Evolutionary conservation across 2,329 filamentous ascomycete species (phyloP).

Genomic region (Trichoderma oligosporum): DNA sequence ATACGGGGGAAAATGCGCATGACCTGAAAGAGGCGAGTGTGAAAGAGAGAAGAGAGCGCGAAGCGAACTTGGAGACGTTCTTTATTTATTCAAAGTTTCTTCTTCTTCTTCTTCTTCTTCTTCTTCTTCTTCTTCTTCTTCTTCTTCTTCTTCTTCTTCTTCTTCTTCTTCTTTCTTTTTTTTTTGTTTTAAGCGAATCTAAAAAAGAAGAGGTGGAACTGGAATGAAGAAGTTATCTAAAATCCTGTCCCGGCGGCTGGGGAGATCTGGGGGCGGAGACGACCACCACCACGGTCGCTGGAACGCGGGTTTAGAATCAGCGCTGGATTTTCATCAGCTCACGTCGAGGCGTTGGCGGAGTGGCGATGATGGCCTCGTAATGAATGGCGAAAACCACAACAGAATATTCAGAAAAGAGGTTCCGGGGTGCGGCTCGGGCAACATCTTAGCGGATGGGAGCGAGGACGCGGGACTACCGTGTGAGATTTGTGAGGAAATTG

Average conservation of each 20-base stretch:
- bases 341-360: conserved; percentile 24
- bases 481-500: conserved; percentile 33
- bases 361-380: conserved; percentile 21
- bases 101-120: not conserved
- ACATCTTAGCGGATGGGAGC: conserved; percentile 30
- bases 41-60: not conserved
- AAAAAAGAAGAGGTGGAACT: not conserved
- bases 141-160: not conserved
- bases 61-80: not conserved
- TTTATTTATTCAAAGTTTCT: not conserved
- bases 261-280: conserved; percentile 25
- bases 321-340: conserved; percentile 36
- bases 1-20: conserved; percentile 7
- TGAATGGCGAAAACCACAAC: conserved; percentile 16
- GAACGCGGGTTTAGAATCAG: conserved; percentile 25
- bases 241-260: conserved; percentile 34
- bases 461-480: conserved; percentile 26
- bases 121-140: not conserved
- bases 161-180: not conserved
- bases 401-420: conserved; percentile 13
- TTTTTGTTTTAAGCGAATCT: not conserved
- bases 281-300: conserved; percentile 18
- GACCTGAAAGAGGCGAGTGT: not conserved
- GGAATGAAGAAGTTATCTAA: conserved; percentile 38
- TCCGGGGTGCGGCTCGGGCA: conserved; percentile 26